A percentile compares a stretch with the other conserved stretches of the same genome.
phyloP scores from a whole-genome alignment of 257 asterid species.

The Marsdenia floribunda region DNA sequence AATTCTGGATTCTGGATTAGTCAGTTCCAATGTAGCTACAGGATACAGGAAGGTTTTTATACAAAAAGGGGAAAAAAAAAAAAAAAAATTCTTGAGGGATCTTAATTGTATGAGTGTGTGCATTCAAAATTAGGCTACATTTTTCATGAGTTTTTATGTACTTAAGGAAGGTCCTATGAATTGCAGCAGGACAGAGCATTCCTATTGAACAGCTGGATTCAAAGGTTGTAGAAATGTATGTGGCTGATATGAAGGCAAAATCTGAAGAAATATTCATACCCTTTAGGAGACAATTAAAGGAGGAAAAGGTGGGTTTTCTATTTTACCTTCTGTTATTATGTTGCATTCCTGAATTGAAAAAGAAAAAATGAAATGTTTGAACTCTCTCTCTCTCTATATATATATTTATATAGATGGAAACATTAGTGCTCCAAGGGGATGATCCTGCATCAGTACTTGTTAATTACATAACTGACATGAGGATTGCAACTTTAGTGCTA shows the following conservation, averaged over 20 bases:
- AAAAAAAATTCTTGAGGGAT: not conserved
- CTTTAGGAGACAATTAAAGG: slow-evolving; percentile 36
- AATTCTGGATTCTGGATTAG: no score
- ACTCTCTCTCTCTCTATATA: not conserved
- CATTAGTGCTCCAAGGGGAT: slow-evolving; percentile 70
- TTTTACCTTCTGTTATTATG: slow-evolving; percentile 3
- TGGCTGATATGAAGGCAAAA: slow-evolving; percentile 51
- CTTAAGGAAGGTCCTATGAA: slow-evolving; percentile 9
- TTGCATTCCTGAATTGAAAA: slow-evolving; percentile 15
- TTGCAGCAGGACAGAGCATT: slow-evolving; percentile 62
- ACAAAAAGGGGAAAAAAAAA: no score
- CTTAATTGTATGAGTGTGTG: not conserved
- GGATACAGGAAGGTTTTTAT: no score
- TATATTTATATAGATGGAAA: slow-evolving; percentile 44
- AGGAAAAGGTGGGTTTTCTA: slow-evolving; percentile 34
- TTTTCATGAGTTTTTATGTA: not conserved
- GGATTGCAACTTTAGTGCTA: slow-evolving; percentile 50
- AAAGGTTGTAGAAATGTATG: slow-evolving; percentile 47
- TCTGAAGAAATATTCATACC: slow-evolving; percentile 48
- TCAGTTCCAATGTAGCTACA: no score
- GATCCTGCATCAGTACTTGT: slow-evolving; percentile 62
- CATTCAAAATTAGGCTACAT: no score
- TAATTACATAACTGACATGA: slow-evolving; percentile 49
- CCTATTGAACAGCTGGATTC: slow-evolving; percentile 54
- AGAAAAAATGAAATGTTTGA: slow-evolving; percentile 3